Evolutionary conservation across 176 grass and related monocot genomes (phyloP), one percentile per base, ranked within the genome.

Genomic region (Phoenix dactylifera): DNA sequence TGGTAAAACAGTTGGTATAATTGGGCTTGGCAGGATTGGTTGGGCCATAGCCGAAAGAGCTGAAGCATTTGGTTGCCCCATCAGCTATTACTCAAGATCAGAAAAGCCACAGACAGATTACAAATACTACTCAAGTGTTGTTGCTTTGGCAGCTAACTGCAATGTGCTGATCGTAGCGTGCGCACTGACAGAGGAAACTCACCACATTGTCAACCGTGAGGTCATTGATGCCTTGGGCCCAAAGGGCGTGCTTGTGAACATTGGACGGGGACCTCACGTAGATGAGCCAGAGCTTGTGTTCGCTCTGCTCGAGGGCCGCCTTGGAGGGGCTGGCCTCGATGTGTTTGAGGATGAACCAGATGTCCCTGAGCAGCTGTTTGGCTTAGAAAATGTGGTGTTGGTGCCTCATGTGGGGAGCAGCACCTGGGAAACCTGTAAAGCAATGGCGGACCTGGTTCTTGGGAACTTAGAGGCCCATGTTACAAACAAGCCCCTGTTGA

Each of bases 331-430:
- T 0, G 92, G 84, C 14, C 69, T 97, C 4, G 92, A 97, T 69
- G 92, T 97, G 51, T 97, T 91, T 16, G 92, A 88, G 72, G 64
- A 88, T 14, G 92, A 97, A 66, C 92, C 92, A 5, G 32, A 83
- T 10, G 81, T 83, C 7, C 81, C 83, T 0, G 84, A 91, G 51
- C 74, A 72, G 59, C 71, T 97, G 22, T 59, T 97, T 14, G 22
- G 5, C 16, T 49, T 97, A 54, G 87, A 97, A 53, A 88, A 88
- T 26, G 87, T 97, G n/a, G 87, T 91, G 19, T 15, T 91, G 66
- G 71, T 84, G 58, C 92, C 92, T 3, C 87, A 97, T 16, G 76
- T 88, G 16, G 92, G 92, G 5, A 91, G 80, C 50, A 81, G 12
- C 0, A 97, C 92, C 1, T 9, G 60, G 19, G 92, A 91, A 54